These are phyloP conservation scores for Entomortierella parvispora DNA, from an alignment of 192 early-diverging fungal species.

Conservation along the genomic window DNA sequence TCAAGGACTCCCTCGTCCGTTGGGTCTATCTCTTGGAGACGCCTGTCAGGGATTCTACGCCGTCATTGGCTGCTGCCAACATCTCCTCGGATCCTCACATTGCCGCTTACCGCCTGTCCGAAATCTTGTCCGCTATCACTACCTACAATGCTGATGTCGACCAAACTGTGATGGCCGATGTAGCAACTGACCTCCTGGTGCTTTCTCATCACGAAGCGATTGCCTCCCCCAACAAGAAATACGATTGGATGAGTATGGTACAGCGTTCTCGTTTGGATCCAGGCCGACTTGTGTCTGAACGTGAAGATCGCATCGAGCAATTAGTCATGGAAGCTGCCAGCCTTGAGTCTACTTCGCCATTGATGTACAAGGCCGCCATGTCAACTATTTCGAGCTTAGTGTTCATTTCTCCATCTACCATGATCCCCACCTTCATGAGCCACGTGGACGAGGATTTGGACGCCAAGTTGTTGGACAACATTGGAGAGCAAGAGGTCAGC, in stretches of 20 bases:
- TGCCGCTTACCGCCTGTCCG: conserved; percentile 59
- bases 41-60: conserved; percentile 60
- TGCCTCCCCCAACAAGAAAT: conserved; percentile 70
- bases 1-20: conserved; percentile 51
- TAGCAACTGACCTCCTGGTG: conserved; percentile 57
- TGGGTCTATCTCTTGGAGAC: conserved; percentile 63
- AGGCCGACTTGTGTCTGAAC: conserved; percentile 64
- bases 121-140: conserved; percentile 60
- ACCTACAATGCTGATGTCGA: conserved; percentile 48
- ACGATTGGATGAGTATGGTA: conserved; percentile 88
- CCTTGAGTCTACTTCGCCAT: conserved; percentile 41
- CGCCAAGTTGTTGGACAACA: conserved; percentile 56
- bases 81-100: conserved; percentile 40
- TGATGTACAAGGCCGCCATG: conserved; percentile 73
- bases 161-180: conserved; percentile 43
- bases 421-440: conserved; percentile 60
- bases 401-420: conserved; percentile 65
- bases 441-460: conserved; percentile 60
- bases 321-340: conserved; percentile 57
- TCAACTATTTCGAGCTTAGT: conserved; percentile 69
- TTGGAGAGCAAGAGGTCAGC: conserved; percentile 68
- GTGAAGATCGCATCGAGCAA: conserved; percentile 54
- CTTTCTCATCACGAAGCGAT: conserved; percentile 64
- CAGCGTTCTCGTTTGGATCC: conserved; percentile 80
- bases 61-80: conserved; percentile 27